Conservation (phyloP, 2,329 filamentous ascomycete species). For the Gyromitra esculenta region DNA sequence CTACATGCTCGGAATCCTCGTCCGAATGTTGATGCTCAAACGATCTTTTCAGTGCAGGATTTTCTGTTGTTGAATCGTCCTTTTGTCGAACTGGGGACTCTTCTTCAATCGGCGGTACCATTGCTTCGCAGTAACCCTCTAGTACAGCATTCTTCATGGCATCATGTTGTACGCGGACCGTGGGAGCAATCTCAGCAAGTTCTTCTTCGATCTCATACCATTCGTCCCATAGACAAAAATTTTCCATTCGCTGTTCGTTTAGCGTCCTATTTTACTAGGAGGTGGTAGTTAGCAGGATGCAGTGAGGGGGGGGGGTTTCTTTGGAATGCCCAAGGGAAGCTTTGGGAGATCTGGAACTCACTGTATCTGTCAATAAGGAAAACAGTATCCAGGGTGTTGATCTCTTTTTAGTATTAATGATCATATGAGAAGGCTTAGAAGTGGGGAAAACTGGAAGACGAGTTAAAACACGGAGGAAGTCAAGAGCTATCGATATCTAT, state of each 20-base stretch:
- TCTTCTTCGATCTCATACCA: constrained; percentile 33
- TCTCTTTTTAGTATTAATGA: neutral
- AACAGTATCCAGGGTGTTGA: neutral
- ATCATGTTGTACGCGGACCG: constrained; percentile 24
- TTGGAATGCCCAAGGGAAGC: neutral
- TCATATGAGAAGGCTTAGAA: neutral
- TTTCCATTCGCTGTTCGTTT: neutral
- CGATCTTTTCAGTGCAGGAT: neutral
- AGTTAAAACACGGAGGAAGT: too few relatives aligned
- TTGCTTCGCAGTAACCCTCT: neutral
- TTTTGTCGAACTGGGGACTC: neutral
- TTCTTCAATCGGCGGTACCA: neutral
- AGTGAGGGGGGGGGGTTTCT: neutral
- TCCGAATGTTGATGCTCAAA: neutral
- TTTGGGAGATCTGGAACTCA: neutral
- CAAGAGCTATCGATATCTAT: too few relatives aligned
- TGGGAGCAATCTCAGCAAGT: constrained; percentile 20
- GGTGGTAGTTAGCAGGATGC: neutral
- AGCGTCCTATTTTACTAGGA: neutral
- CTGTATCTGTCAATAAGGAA: neutral
- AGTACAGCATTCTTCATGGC: constrained; percentile 12
- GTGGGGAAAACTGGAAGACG: neutral
- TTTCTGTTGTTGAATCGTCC: neutral
- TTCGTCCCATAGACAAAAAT: constrained; percentile 26
- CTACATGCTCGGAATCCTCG: neutral